phyloP scores from a whole-genome alignment of 129 eudicot species.

The Artemisia argyi region DNA sequence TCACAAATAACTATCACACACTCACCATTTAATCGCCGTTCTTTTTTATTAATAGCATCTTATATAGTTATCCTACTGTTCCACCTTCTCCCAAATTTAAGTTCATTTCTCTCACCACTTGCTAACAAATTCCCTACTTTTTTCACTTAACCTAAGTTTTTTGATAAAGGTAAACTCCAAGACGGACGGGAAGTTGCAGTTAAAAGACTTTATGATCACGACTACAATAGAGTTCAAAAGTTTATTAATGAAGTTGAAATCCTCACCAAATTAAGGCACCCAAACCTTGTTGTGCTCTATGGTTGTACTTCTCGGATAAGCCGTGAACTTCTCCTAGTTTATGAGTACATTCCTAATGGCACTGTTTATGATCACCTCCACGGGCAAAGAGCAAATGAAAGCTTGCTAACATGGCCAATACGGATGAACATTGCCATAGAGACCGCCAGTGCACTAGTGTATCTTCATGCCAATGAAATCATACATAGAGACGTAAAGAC shows the following conservation, averaged over 20 bases:
- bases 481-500: conserved; percentile 60
- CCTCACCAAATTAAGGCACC: conserved; percentile 59
- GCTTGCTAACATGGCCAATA: conserved; percentile 55
- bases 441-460: conserved; percentile 71
- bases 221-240: conserved; percentile 58
- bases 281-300: conserved; percentile 62
- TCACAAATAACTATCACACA: neutral
- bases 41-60: too few relatives aligned
- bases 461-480: conserved; percentile 74
- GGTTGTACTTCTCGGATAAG: conserved; percentile 69
- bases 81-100: too few relatives aligned
- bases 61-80: too few relatives aligned
- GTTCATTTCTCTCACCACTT: too few relatives aligned
- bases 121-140: too few relatives aligned
- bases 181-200: conserved; percentile 86
- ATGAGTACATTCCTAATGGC: conserved; percentile 56
- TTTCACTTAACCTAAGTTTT: neutral
- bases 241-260: conserved; percentile 68
- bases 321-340: conserved; percentile 61
- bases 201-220: conserved; percentile 68
- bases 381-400: conserved; percentile 44
- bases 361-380: conserved; percentile 74
- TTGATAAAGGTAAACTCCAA: conserved; percentile 54
- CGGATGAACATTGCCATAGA: conserved; percentile 79
- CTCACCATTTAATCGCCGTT: neutral